Base-by-base conservation (phyloP, 2,329 filamentous ascomycete species). In the Claviceps fusiformis region DNA sequence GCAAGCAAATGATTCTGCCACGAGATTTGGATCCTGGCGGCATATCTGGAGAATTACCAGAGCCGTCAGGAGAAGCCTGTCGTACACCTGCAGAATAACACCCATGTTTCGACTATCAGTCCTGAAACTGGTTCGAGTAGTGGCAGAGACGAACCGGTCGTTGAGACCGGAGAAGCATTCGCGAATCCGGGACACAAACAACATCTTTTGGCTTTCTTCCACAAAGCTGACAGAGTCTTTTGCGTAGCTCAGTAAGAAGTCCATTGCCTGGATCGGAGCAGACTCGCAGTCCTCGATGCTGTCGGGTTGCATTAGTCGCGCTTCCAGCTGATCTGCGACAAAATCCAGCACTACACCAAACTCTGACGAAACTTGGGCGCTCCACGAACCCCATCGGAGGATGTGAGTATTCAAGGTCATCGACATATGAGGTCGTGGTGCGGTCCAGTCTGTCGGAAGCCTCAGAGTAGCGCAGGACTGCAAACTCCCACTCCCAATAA, bases 271-370 rank as follows among this genome's bases (percentile, higher is more conserved):
- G 3, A 64, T 43, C 33, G 63, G 56, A 46, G 58, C 59, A 46
- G 54, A 56, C n/a, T 58, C 52, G 19, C 60, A 55, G 4, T 5
- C 54, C 7, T 5, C 49, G 35, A 3, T 19, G 13, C 15, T 27
- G 24, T 11, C 8, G 17, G 52, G 5, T 39, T 19, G n/a, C n/a
- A 33, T 31, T 15, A 58, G 8, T 46, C 19, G 48, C 29, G 50
- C 56, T 56, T 68, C 65, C n/a, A 71, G 56, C 49, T 76, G 70
- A 39, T 83, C 79, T 11, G 69, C 64, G 37, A 85, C 67, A 64
- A 75, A 80, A 64, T 85, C 82, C 56, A 83, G 69, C n/a, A 82
- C 66, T 44, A 84, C 71, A 2, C 82, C 81, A 24, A 85, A 60
- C 60, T 85, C 81, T 3, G 81, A 83, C 1, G 82, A 84, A 2